Evolutionary conservation across 306 rosid species (phyloP).

Genomic region (Castanospermum australe): DNA sequence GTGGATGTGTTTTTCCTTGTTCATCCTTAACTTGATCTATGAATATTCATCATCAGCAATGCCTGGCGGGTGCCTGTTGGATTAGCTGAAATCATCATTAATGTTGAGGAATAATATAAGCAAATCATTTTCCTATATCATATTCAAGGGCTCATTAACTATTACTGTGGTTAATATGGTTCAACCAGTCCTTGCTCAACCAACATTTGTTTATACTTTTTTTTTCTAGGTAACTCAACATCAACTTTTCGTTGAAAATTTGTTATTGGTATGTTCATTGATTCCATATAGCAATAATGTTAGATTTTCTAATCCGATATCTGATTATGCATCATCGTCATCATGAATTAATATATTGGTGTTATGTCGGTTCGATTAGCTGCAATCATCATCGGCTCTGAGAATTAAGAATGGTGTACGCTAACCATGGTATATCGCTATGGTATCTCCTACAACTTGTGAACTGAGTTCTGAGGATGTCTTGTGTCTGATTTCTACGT

Average conservation of each 20-base stretch:
- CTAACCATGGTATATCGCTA: not conserved
- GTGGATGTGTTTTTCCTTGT: not conserved
- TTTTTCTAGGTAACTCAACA: not conserved
- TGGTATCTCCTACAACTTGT: not conserved
- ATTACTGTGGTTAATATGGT: not conserved
- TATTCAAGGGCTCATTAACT: too few species aligned
- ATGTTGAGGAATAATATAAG: not conserved
- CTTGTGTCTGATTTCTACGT: not conserved
- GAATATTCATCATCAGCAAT: not conserved
- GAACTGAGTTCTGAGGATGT: not conserved
- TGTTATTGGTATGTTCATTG: not conserved
- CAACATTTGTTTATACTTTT: not conserved
- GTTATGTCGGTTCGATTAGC: not conserved
- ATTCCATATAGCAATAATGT: not conserved
- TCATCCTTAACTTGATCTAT: not conserved
- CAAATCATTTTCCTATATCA: too few species aligned
- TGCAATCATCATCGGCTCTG: too few species aligned
- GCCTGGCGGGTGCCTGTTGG: not conserved
- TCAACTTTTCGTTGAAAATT: not conserved
- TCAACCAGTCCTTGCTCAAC: not conserved
- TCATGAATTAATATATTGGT: not conserved
- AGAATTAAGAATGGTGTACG: not conserved
- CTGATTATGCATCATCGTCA: too few species aligned
- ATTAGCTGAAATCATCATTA: not conserved
- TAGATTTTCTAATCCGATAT: not conserved